Evolutionary conservation across 2,329 filamentous ascomycete genomes (phyloP), one percentile per base, ranked within the genome.

Genomic region (Fusarium subglutinans): DNA sequence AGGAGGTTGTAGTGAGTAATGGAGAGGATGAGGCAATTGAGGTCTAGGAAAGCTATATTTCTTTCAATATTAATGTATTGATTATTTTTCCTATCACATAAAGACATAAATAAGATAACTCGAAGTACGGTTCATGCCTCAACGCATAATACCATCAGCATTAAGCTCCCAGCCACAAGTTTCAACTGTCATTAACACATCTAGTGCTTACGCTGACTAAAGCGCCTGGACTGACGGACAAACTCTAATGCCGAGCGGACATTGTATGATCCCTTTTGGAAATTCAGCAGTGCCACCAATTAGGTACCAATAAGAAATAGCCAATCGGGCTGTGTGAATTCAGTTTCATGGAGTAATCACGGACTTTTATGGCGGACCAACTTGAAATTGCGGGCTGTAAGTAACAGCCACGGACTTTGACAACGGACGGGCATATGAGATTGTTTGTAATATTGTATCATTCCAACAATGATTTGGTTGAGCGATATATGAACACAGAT

Each of bases 1-100:
- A 63, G 28, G 68, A 72, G 30, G 66, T 69, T 38, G 33, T 67
- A 13, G 59, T 63, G 30, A 63, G 38, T 1, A 22, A 38, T 3
- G 22, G 58, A 22, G 63, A 63, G 48, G 59, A 56, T 18, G 58
- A 56, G 41, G 43, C 63, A 3, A 9, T 20, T 56, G 53, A 56
- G 26, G 53, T 56, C 10, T 56, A 56, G 43, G 4, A 10, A 28
- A 8, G 28, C 8, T 9, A 28, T 28, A 28, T 28, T 28, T 28
- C 28, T 8, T 10, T 28, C 28, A 28, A 8, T 28, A 28, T 28
- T 10, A 8, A 28, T 28, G 28, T 28, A 10, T 28, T 9, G 3
- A 28, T 28, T 28, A 28, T 3, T 28, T 28, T 28, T 28, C 28
- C 8, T 28, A 28, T 28, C 8, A 28, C 28, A 28, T 10, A 28